Base-by-base conservation (phyloP, 2,329 filamentous ascomycete species). In the Botrytis squamosa region DNA sequence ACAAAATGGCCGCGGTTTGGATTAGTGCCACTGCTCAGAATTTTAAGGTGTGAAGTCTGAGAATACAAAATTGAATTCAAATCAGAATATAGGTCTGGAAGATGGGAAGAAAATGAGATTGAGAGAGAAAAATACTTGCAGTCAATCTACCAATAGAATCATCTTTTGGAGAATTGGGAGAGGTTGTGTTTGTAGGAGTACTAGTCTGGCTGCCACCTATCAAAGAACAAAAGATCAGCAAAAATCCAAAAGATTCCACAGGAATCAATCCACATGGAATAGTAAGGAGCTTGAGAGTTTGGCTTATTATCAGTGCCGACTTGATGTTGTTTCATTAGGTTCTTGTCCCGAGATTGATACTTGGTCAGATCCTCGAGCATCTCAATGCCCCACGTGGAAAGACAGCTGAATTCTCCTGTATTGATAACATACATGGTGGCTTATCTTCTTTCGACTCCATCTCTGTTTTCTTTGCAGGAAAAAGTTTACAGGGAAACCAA, bases 201-300 rank as follows among this genome's bases (percentile, higher is more conserved):
- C 49, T 20, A 57, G 25, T 69, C 49, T 69, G 66, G 20, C 66
- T 69, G 40, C 66, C 49, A 69, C 22, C 66, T 69, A 57, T 38
- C 33, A 33, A 44, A 6, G 52, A 42, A 69, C 12, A 16, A 33
- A 68, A 29, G 16, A 18, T 69, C n/a, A 69, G 66, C 57, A 22
- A 22, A 57, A 69, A 33, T 18, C 4, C 16, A 9, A 44, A 62
- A 38, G 20, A 36, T 14, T 12, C 36, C 3, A 33, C 38, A 20
- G 10, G 40, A 16, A 42, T 16, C 12, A 42, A 16, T 42, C 10
- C 12, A 42, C 12, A 42, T 42, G 36, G 49, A 46, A 29, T n/a
- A 68, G 25, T 57, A 5, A 57, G 49, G 55, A 16, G 46, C 42
- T 65, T n/a, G 36, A 57, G 66, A n/a, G 38, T 59, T 38, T 69